Evolutionary conservation across 2,329 filamentous ascomycete genomes (phyloP), one percentile per base, ranked within the genome.

Genomic region (Claviceps sp.): DNA sequence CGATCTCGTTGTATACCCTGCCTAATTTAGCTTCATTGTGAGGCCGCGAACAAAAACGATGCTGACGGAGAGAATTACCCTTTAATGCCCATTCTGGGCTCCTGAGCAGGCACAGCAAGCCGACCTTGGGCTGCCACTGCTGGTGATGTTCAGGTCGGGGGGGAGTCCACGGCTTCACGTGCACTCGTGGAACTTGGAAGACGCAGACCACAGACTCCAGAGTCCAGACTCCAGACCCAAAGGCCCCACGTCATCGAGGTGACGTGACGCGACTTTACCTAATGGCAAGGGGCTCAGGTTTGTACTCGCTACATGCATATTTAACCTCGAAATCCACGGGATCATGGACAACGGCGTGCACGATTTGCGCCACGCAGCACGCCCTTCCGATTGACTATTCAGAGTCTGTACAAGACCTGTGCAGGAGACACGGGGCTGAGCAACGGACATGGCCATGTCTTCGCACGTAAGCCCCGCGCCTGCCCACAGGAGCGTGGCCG

Each of bases 1-100:
- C 90, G 59, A 98, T 86, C 66, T 95, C 88, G 62, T 85, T 85
- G 69, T 95, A 93, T 51, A 98, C 87, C 16, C 91, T 95, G 52
- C 14, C 51, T 60, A 43, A 60, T 52, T 48, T n/a, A 9, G 14
- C 4, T 37, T 22, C 2, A 24, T 26, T 16, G 2, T 20, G 16
- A 20, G 16, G 3, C 18, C 2, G 5, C 14, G n/a, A 6, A 5
- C 14, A 8, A 5, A 9, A 1, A 2, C 3, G 20, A 43, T 43
- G 20, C 5, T 43, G 1, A 14, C 1, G 30, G 8, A n/a, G 7
- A 44, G 14, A 2, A 16, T 51, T 65, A 82, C 79, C 79, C 79
- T 70, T 80, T 82, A 64, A 84, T 84, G n/a, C 81, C 80, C 81
- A 84, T 84, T 51, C 8, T 38, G 40, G 49, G 37, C 34, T 40